A percentile compares a stretch with the other conserved stretches of the same genome.
Conservation (phyloP, 352 stramenopile genomes). For the Blastocystis sp. region DNA sequence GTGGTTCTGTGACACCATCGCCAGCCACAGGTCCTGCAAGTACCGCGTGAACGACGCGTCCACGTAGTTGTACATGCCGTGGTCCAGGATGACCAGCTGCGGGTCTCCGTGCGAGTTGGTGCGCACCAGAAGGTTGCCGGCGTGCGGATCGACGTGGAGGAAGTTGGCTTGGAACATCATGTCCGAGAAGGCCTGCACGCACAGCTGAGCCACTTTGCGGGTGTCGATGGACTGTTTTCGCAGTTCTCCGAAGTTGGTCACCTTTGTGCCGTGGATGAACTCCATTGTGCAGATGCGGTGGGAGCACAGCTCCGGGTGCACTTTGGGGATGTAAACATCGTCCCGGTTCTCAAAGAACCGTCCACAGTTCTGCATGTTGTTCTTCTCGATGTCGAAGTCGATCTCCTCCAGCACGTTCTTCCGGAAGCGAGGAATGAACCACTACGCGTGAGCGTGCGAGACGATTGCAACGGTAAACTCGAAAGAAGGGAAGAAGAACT, state of each 20-base stretch:
- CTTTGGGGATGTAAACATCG: conserved; percentile 51
- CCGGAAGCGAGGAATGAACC: conserved; percentile 55
- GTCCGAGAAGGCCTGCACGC: conserved; percentile 37
- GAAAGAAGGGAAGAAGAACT: conserved; percentile 62
- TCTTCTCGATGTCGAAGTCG: conserved; percentile 52
- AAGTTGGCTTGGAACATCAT: conserved; percentile 73
- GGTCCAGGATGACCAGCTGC: conserved; percentile 86
- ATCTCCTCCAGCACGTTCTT: conserved; percentile 68
- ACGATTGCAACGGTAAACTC: conserved; percentile 43
- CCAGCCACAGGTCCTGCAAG: conserved; percentile 85
- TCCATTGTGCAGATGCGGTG: conserved; percentile 65
- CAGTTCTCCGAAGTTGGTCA: conserved; percentile 7
- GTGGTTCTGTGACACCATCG: conserved; percentile 84
- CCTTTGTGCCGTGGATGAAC: conserved; percentile 70
- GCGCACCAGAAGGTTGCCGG: conserved; percentile 68
- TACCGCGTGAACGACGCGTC: conserved; percentile 83
- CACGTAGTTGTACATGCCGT: conserved; percentile 85
- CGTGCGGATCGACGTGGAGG: conserved; percentile 63
- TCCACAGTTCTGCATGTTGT: conserved; percentile 33
- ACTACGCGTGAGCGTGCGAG: conserved; percentile 15
- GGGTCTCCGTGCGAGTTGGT: conserved; percentile 30
- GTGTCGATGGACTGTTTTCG: conserved; percentile 15
- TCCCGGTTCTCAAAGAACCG: conserved; percentile 19
- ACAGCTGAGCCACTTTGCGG: conserved; percentile 20
- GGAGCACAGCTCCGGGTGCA: conserved; percentile 23